A percentile compares a stretch with the other conserved stretches of the same genome.
phyloP scores from a whole-genome alignment of 257 asterid genomes.

The Anisodus acutangulus region DNA sequence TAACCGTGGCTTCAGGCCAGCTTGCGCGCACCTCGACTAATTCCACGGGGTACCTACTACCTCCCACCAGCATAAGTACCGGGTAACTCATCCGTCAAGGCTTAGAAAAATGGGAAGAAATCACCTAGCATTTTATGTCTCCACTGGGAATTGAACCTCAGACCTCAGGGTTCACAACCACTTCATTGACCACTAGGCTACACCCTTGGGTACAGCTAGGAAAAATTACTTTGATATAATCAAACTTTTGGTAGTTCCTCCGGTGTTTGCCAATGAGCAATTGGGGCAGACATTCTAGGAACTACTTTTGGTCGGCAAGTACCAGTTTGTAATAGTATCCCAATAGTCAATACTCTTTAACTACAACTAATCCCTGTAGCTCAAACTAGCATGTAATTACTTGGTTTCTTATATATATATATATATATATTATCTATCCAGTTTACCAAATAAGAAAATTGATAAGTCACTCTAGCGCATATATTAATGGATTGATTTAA shows the following conservation, averaged over 20 bases:
- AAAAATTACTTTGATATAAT: background rate
- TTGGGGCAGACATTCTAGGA: background rate
- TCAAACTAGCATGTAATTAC: constrained; percentile 11
- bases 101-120: background rate
- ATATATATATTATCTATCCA: background rate
- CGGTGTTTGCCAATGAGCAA: background rate
- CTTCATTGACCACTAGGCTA: background rate
- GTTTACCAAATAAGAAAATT: background rate
- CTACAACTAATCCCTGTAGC: background rate
- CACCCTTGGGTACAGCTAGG: background rate
- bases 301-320: background rate
- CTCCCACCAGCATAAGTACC: background rate
- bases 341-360: background rate
- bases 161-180: background rate
- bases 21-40: background rate
- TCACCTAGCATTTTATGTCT: background rate
- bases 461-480: background rate
- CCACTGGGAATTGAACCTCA: background rate
- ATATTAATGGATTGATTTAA: background rate
- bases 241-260: background rate
- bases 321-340: background rate
- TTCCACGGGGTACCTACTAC: background rate
- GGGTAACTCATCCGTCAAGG: background rate
- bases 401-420: background rate
- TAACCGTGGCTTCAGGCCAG: background rate